A percentile compares a stretch with the other conserved stretches of the same genome.
Conservation (phyloP, 2,329 filamentous ascomycete genomes). For the Aspergillus fumigatiaffinis region DNA sequence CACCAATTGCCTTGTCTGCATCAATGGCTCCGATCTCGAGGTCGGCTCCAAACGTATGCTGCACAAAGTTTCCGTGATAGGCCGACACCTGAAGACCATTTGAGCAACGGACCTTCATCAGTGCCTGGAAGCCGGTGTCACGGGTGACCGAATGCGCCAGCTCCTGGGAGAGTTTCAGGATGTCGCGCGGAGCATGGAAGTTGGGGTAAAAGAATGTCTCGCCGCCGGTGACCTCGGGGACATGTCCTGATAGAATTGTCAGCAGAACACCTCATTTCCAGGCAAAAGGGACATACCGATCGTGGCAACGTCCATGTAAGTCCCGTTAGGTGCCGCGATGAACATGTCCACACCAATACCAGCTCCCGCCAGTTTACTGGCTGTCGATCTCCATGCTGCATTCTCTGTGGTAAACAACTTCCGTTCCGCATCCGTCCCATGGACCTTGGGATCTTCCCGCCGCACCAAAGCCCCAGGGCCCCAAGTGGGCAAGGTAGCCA, state of each 20-base stretch:
- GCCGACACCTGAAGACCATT: slow-evolving; percentile 88
- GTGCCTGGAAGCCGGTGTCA: slow-evolving; percentile 89
- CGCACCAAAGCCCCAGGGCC: slow-evolving; percentile 81
- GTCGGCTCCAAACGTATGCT: slow-evolving; percentile 92
- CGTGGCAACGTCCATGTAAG: slow-evolving; percentile 89
- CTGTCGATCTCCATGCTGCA: slow-evolving; percentile 77
- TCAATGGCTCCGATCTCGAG: slow-evolving; percentile 91
- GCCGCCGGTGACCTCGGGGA: slow-evolving; percentile 84
- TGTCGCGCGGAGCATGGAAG: slow-evolving; percentile 83
- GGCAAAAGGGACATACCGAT: slow-evolving; percentile 58
- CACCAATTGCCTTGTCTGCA: slow-evolving; percentile 85
- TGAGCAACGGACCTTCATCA: slow-evolving; percentile 98
- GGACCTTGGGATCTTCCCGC: slow-evolving; percentile 82
- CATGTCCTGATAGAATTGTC: slow-evolving; percentile 57
- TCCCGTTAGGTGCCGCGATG: slow-evolving; percentile 81
- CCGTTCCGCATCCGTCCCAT: slow-evolving; percentile 84
- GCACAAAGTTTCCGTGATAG: slow-evolving; percentile 96
- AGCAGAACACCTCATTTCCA: background rate
- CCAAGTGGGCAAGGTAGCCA: slow-evolving; percentile 85
- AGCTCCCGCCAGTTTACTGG: slow-evolving; percentile 79
- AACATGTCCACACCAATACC: slow-evolving; percentile 94
- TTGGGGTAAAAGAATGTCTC: slow-evolving; percentile 97
- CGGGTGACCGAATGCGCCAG: slow-evolving; percentile 80
- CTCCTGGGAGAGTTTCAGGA: slow-evolving; percentile 77
- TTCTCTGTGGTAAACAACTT: slow-evolving; percentile 90